Evolutionary conservation across 768 basidiomycete species (phyloP).

Genomic region (Auricularia cornea): DNA sequence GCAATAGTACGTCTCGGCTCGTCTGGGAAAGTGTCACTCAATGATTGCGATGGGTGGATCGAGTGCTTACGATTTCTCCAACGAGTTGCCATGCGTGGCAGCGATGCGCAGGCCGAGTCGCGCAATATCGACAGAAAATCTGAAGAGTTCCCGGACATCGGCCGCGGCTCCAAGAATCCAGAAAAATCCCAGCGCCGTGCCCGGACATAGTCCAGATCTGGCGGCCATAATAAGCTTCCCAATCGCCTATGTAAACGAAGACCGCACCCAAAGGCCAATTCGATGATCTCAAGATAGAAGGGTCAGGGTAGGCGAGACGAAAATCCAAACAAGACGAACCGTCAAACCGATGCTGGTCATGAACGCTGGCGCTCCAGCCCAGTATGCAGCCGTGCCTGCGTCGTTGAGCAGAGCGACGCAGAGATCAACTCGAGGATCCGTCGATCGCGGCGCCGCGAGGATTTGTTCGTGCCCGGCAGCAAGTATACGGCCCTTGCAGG

Average conservation of each 20-base stretch:
- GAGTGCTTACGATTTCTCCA: neutral
- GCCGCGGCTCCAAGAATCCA: conserved; percentile 41
- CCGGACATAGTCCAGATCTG: conserved; percentile 61
- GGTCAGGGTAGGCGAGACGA: neutral
- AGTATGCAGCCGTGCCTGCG: conserved; percentile 64
- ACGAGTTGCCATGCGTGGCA: conserved; percentile 40
- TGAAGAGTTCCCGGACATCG: conserved; percentile 32
- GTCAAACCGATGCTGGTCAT: conserved; percentile 58
- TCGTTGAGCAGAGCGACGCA: conserved; percentile 62
- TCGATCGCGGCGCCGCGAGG: conserved; percentile 50
- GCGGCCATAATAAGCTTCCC: neutral
- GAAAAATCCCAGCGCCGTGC: conserved; percentile 63
- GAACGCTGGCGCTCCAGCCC: conserved; percentile 51
- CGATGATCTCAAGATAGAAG: conserved; percentile 45
- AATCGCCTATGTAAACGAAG: neutral
- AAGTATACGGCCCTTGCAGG: conserved; percentile 62
- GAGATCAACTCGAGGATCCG: conserved; percentile 50
- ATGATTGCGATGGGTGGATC: no score
- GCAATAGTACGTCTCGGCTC: neutral
- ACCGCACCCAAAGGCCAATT: conserved; percentile 50
- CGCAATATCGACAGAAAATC: conserved; percentile 60
- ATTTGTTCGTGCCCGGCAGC: conserved; percentile 64
- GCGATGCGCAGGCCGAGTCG: conserved; percentile 62
- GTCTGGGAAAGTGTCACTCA: neutral
- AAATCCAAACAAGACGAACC: conserved; percentile 30